These are phyloP conservation scores for Quercus dentata DNA, from an alignment of 306 rosid genomes.

Conservation along the genomic window DNA sequence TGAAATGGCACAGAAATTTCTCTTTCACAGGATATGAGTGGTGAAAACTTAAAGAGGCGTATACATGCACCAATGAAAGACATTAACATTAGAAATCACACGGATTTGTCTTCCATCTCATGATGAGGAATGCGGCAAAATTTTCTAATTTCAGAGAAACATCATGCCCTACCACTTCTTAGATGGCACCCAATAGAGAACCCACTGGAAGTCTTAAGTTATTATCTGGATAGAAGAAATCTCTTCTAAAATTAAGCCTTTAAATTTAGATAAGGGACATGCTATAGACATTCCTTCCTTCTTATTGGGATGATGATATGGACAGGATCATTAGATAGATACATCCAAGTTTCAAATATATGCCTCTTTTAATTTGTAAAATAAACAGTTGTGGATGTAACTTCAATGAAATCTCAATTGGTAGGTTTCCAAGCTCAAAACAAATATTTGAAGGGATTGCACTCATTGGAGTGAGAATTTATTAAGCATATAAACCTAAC, in stretches of 20 bases:
- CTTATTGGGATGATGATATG: too few relatives aligned
- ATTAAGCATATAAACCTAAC: too few relatives aligned
- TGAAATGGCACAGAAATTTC: background rate
- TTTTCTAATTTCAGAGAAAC: background rate
- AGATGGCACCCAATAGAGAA: background rate
- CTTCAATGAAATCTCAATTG: too few relatives aligned
- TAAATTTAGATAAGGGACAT: background rate
- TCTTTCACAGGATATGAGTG: conserved; percentile 3
- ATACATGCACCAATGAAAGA: background rate
- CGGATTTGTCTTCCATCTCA: conserved; percentile 22
- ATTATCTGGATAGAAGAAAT: background rate
- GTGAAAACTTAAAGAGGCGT: background rate
- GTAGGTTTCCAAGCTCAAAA: too few relatives aligned
- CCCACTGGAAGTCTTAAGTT: background rate
- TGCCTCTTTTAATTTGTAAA: too few relatives aligned
- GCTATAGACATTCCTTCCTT: background rate
- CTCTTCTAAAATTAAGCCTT: background rate
- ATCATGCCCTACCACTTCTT: conserved; percentile 3
- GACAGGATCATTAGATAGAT: too few relatives aligned
- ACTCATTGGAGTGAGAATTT: too few relatives aligned
- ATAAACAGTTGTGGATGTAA: too few relatives aligned
- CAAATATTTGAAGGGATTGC: too few relatives aligned
- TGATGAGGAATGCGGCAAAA: background rate
- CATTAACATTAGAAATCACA: conserved; percentile 28
- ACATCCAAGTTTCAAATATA: too few relatives aligned